Percentiles rank a stretch among this genome's conserved stretches.
phyloP scores from a whole-genome alignment of 768 basidiomycete species.

The Panellus pusillus region DNA sequence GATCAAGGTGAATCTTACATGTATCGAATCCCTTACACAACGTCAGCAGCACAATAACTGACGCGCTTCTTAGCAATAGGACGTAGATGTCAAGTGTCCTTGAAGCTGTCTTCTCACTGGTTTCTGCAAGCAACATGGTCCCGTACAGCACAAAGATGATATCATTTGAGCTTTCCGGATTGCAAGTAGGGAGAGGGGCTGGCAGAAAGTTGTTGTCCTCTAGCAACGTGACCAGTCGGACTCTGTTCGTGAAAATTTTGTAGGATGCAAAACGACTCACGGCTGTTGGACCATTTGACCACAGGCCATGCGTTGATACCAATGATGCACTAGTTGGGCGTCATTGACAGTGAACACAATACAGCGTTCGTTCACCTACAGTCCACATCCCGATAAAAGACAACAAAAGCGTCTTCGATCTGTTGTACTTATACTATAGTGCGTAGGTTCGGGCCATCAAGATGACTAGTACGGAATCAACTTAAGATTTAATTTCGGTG shows the following conservation, averaged over 20 bases:
- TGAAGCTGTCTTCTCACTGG: background rate
- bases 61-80: background rate
- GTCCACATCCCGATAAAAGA: constrained; percentile 3
- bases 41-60: constrained; percentile 10
- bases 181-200: background rate
- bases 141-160: background rate
- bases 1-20: background rate
- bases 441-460: constrained; percentile 7
- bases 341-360: background rate
- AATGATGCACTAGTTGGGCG: background rate
- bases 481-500: background rate
- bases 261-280: background rate
- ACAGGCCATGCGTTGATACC: constrained; percentile 11
- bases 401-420: background rate
- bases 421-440: background rate
- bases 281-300: constrained; percentile 1
- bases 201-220: background rate
- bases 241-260: background rate
- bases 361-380: background rate
- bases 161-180: constrained; percentile 4
- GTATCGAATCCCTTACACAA: constrained; percentile 6
- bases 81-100: no score
- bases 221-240: background rate
- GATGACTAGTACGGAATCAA: background rate
- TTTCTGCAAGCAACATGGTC: constrained; percentile 2